Percentiles rank a stretch among this genome's conserved stretches.
These are phyloP conservation scores for Cyberlindnera suaveolens DNA, from an alignment of 805 yeast genomes.

Conservation along the genomic window DNA sequence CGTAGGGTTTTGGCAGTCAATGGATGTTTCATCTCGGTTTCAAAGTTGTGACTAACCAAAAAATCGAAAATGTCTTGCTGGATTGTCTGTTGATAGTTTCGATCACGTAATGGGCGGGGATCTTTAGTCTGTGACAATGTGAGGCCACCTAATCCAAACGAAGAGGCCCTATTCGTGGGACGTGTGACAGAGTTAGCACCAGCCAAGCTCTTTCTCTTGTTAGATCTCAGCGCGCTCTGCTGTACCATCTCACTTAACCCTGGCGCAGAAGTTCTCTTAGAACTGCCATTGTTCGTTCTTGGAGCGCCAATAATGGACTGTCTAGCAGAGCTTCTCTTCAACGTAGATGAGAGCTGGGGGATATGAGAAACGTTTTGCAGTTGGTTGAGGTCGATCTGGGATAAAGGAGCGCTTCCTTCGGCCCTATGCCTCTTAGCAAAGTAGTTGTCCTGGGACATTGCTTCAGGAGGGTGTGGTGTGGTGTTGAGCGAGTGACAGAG, in stretches of 20 bases:
- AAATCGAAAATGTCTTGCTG: constrained; percentile 66
- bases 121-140: constrained; percentile 36
- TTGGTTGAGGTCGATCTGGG: constrained; percentile 22
- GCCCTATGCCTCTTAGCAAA: constrained; percentile 13
- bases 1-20: constrained; percentile 57
- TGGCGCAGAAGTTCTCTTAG: constrained; percentile 18
- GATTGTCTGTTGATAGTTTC: constrained; percentile 54
- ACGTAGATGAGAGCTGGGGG: constrained; percentile 20
- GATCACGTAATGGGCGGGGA: constrained; percentile 75
- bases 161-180: constrained; percentile 19
- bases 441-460: constrained; percentile 22
- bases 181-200: constrained; percentile 10
- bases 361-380: constrained; percentile 21
- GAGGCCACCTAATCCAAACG: constrained; percentile 19
- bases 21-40: constrained; percentile 66
- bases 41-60: constrained; percentile 58
- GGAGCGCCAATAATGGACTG: constrained; percentile 28
- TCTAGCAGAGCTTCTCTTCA: constrained; percentile 22
- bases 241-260: constrained; percentile 24
- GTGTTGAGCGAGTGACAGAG: too few species aligned
- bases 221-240: constrained; percentile 20
- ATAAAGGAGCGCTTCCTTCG: constrained; percentile 16
- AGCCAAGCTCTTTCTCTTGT: constrained; percentile 20
- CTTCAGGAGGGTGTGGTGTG: not conserved
- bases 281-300: constrained; percentile 14